Conservation (phyloP, 2,329 filamentous ascomycete species). For the Cladosporium austrohemisphaericum region DNA sequence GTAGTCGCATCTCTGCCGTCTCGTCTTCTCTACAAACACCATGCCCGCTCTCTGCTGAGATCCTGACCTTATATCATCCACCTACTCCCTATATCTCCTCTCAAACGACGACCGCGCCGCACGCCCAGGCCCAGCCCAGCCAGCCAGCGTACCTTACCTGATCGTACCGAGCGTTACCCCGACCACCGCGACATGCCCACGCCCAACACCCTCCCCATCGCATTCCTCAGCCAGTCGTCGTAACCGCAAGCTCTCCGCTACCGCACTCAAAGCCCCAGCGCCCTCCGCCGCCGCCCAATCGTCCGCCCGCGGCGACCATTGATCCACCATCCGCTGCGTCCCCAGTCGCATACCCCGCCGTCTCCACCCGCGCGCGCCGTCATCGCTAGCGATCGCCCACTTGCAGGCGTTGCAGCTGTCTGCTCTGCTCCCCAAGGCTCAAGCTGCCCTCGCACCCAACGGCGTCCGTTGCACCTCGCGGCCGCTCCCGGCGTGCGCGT, state of each 20-base stretch:
- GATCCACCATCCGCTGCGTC: background rate
- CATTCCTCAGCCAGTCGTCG: constrained; percentile 6
- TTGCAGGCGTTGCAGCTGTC: constrained; percentile 4
- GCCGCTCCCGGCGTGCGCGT: constrained; percentile 12
- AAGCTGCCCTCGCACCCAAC: background rate
- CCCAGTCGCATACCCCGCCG: constrained; percentile 15
- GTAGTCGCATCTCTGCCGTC: no score
- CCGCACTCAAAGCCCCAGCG: background rate
- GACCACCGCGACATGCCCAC: no score
- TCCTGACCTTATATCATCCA: no score
- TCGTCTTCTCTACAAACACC: no score
- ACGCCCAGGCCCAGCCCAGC: no score
- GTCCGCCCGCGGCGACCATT: background rate
- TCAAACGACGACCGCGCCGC: no score
- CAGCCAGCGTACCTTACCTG: no score
- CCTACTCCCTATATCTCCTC: no score
- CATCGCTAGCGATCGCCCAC: constrained; percentile 9
- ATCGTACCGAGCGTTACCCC: no score
- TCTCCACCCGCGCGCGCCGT: constrained; percentile 10
- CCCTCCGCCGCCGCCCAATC: constrained; percentile 2
- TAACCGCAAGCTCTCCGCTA: constrained; percentile 2
- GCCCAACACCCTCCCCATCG: background rate
- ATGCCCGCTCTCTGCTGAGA: no score
- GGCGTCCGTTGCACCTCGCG: constrained; percentile 4
- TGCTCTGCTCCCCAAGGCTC: background rate